phyloP scores from a whole-genome alignment of 2,329 filamentous ascomycete species.

The Orbilia oligospora region DNA sequence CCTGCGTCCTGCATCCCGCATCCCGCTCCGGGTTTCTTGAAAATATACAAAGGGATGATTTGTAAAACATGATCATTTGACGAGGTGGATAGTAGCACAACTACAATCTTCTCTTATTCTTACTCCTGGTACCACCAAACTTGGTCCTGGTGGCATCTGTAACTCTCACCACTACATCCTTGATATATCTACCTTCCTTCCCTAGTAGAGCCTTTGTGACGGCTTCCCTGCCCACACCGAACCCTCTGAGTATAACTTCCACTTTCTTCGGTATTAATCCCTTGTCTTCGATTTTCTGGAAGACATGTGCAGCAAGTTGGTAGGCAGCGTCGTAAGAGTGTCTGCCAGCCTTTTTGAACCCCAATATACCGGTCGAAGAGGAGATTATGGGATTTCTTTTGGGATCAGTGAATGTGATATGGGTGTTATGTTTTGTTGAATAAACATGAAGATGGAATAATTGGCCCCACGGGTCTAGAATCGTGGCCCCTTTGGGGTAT shows the following conservation, averaged over 20 bases:
- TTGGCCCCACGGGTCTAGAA: constrained; percentile 38
- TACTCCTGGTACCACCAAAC: constrained; percentile 93
- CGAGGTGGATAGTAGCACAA: background rate
- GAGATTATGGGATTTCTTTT: constrained; percentile 84
- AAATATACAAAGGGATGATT: constrained; percentile 11
- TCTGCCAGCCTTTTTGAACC: constrained; percentile 86
- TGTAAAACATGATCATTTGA: background rate
- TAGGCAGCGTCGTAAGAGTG: constrained; percentile 92
- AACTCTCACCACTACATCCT: constrained; percentile 82
- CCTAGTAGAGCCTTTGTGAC: constrained; percentile 90
- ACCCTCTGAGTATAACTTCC: constrained; percentile 87
- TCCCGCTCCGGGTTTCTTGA: background rate
- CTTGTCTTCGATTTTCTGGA: constrained; percentile 86
- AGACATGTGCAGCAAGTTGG: constrained; percentile 85
- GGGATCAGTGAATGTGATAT: constrained; percentile 89
- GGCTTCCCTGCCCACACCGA: constrained; percentile 88
- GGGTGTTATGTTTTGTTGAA: constrained; percentile 92
- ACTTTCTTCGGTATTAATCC: constrained; percentile 81
- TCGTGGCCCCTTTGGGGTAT: constrained; percentile 46
- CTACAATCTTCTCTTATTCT: constrained; percentile 81
- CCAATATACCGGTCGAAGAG: constrained; percentile 86
- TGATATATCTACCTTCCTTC: constrained; percentile 82
- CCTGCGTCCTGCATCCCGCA: background rate
- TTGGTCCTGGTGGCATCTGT: constrained; percentile 91
- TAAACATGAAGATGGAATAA: constrained; percentile 87